Conservation (phyloP, 2,329 filamentous ascomycete genomes). For the Xylaria polymorpha region DNA sequence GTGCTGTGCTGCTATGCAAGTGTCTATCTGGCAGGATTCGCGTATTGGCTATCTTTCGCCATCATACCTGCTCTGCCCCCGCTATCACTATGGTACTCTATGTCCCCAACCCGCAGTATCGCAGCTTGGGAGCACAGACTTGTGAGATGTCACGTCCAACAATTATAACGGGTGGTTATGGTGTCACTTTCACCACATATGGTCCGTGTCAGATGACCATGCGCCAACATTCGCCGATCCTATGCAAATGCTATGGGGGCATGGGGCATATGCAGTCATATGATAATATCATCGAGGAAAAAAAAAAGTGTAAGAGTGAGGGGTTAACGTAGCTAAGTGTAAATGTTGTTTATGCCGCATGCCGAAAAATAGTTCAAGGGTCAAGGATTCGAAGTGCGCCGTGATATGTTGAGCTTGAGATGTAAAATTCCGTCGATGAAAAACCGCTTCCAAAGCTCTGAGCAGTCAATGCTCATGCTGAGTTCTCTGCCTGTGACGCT, state of each 20-base stretch:
- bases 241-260: neutral
- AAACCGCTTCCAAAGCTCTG: no score
- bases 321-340: neutral
- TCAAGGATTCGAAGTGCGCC: neutral
- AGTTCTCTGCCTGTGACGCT: neutral
- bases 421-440: neutral
- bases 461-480: neutral
- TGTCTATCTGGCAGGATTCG: constrained; percentile 9
- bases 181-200: constrained; percentile 24
- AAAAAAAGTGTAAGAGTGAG: neutral
- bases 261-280: neutral
- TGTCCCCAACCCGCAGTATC: neutral
- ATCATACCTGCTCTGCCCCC: constrained; percentile 7
- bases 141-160: constrained; percentile 6
- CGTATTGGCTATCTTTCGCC: neutral
- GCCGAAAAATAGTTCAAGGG: neutral
- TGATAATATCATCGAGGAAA: neutral
- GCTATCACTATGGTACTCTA: neutral
- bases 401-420: neutral
- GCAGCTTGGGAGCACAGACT: constrained; percentile 4
- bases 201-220: constrained; percentile 29
- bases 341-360: neutral
- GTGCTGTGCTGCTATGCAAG: constrained; percentile 9
- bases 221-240: neutral
- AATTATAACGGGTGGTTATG: constrained; percentile 6